Evolutionary conservation across 805 yeast species (phyloP), one percentile per base, ranked within the genome.

Genomic region (Nematodospora valgi): DNA sequence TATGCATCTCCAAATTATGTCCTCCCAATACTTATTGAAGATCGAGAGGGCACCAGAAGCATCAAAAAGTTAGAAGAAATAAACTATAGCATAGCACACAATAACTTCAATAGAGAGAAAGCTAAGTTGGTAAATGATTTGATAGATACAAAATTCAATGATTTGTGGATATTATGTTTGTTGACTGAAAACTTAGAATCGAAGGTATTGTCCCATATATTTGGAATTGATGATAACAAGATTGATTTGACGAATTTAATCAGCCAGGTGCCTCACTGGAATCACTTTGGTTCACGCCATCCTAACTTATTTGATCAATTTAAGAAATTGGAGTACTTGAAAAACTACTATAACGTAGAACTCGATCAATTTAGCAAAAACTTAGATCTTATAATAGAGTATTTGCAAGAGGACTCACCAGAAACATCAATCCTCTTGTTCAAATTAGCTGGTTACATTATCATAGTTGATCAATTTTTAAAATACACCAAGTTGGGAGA

Each of bases 1-100:
- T 64, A 67, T 27, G 74, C 80, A 2, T 60, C 81, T 1, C 60
- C 68, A 2, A 65, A 69, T 38, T 68, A 70, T 10, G 65, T 68
- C 14, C 51, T 81, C 13, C 87, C 87, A 0, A 55, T 80, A 1
- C 56, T 78, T 9, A 57, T 80, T 2, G 86, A 80, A 46, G 78
- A 70, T 43, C 59, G 48, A 17, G 45, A 56, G 11, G 46, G 52
- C 2, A 23, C 23, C 4, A 58, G 74, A 39, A 55, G 66, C 4
- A 50, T 66, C 2, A 47, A 59, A 21, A 33, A 45, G 1, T 30
- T 34, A 17, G 20, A 28, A 3, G 40, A 42, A 6, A 24, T 51
- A 5, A 34, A 30, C 19, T 20, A 27, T 8, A 34, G 37, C 4
- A 17, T 38, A 14, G 15, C 41, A 11, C 20, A 39, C 6, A 35